Evolutionary conservation across 495 filamentous ascomycete genomes (phyloP), one percentile per base, ranked within the genome.

Genomic region (Clohesyomyces aquaticus): DNA sequence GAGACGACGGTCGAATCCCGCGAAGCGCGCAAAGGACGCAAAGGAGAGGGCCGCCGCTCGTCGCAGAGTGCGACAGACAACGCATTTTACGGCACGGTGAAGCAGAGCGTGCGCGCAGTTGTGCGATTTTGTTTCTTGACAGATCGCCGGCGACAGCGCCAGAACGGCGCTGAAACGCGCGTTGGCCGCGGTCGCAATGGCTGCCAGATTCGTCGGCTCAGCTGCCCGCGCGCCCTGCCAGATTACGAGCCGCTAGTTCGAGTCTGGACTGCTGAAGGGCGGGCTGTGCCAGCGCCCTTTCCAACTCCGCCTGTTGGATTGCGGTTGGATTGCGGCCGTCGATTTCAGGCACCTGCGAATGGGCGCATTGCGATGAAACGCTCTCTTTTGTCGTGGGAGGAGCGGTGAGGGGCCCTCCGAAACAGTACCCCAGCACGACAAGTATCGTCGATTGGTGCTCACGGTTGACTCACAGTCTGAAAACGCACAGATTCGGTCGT

Each of bases 231-330:
- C 32, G 32, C 32, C 32, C 32, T 38, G 32, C 32, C 6, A 38
- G 32, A 38, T 38, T 38, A 38, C 32, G 32, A 38, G 32, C 6
- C 6, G 6, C 14, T 38, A 38, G 14, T 14, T 6, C 32, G 6
- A 14, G 32, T 14, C 32, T 14, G 32, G 32, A 38, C 6, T 38
- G 32, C 32, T 14, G 6, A 6, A 38, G 14, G 32, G n/a, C n/a
- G n/a, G 45, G 45, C 45, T n/a, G 45, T 18, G 45, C 45, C 45
- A 47, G 45, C 48, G 48, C 48, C 48, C 48, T 52, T 52, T 52
- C n/a, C 45, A 23, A 18, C 45, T 18, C 16, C 45, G 45, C 8
- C n/a, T n/a, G n/a, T n/a, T n/a, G n/a, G n/a, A n/a, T n/a, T n/a
- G n/a, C n/a, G n/a, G n/a, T n/a, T n/a, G n/a, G 21, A 4, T 8